phyloP scores from a whole-genome alignment of 768 basidiomycete species.

The Lactarius akahatsu region DNA sequence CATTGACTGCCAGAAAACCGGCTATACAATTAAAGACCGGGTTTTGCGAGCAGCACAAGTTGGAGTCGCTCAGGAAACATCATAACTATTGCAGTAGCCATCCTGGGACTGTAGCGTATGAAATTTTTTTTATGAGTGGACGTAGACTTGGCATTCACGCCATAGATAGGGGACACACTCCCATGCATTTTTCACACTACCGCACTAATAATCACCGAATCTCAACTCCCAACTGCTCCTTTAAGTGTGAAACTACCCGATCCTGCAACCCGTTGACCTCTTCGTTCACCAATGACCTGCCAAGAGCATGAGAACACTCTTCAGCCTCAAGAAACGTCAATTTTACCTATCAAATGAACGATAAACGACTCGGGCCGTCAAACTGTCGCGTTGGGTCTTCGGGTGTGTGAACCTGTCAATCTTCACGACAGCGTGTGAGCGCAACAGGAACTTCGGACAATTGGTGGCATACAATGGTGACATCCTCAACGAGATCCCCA shows the following conservation, averaged over 20 bases:
- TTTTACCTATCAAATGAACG: conserved; percentile 91
- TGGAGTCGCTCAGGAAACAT: conserved; percentile 80
- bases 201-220: conserved; percentile 66
- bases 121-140: conserved; percentile 14
- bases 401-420: conserved; percentile 91
- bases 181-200: conserved; percentile 35
- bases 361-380: conserved; percentile 92
- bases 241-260: conserved; percentile 54
- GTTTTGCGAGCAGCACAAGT: conserved; percentile 94
- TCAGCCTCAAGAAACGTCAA: neutral
- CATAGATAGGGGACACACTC: conserved; percentile 35
- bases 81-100: conserved; percentile 33
- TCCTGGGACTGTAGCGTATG: conserved; percentile 17
- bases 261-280: conserved; percentile 83
- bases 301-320: conserved; percentile 8
- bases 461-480: conserved; percentile 62
- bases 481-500: conserved; percentile 90
- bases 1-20: conserved; percentile 85
- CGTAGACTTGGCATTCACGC: conserved; percentile 21
- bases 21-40: conserved; percentile 93
- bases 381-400: conserved; percentile 73
- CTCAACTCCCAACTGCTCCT: conserved; percentile 73
- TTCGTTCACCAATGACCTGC: conserved; percentile 82
- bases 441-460: neutral
- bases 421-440: conserved; percentile 43